A percentile compares a stretch with the other conserved stretches of the same genome.
Evolutionary conservation across 2,329 filamentous ascomycete genomes (phyloP).

Genomic region (Exophiala xenobiotica): DNA sequence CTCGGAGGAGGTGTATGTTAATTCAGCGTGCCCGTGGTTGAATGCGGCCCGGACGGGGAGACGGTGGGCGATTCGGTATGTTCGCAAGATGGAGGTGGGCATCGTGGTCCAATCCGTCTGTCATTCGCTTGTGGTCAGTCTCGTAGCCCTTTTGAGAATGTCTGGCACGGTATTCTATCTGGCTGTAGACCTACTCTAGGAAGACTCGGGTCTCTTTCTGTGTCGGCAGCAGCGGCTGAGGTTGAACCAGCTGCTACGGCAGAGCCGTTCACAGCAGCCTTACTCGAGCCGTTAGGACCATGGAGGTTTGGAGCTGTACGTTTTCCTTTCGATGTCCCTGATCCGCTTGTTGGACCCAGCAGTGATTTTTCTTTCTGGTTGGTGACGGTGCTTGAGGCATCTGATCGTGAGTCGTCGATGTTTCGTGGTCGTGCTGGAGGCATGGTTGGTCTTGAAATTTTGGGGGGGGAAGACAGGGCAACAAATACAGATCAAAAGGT

Average conservation of each 20-base stretch:
- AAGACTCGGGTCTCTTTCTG: slow-evolving; percentile 28
- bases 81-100: slow-evolving; percentile 38
- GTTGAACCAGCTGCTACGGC: slow-evolving; percentile 28
- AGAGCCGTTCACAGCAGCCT: slow-evolving; percentile 27
- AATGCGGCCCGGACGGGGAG: slow-evolving; percentile 46
- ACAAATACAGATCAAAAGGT: not conserved
- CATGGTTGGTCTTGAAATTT: slow-evolving; percentile 33
- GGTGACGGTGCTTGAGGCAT: slow-evolving; percentile 45
- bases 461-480: not conserved
- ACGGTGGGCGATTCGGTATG: slow-evolving; percentile 50
- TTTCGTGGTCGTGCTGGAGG: slow-evolving; percentile 48
- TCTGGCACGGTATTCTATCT: too few species aligned
- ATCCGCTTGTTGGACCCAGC: slow-evolving; percentile 10
- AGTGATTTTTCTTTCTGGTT: slow-evolving; percentile 35
- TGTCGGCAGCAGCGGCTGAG: slow-evolving; percentile 30
- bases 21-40: slow-evolving; percentile 46
- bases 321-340: slow-evolving; percentile 24
- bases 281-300: slow-evolving; percentile 23
- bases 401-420: slow-evolving; percentile 48
- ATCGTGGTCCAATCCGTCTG: slow-evolving; percentile 26
- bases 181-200: slow-evolving; percentile 38
- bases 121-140: too few species aligned
- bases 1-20: slow-evolving; percentile 45
- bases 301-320: slow-evolving; percentile 8
- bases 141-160: too few species aligned